phyloP scores from a whole-genome alignment of 1,284 basidiomycete species.

The Mycena citricolor region DNA sequence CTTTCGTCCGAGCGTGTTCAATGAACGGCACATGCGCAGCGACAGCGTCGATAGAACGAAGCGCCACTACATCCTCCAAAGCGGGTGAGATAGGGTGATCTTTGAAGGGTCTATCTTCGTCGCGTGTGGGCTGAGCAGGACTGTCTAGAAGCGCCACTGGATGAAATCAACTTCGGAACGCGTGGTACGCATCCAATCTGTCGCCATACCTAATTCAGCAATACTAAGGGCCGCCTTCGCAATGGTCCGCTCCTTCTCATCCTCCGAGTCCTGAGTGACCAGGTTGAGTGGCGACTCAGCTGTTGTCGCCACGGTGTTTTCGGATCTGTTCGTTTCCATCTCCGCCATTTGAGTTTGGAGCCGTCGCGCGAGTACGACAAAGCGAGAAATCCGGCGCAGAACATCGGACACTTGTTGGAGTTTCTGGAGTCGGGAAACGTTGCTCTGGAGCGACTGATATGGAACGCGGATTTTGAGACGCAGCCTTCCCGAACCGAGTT shows the following conservation, averaged over 20 bases:
- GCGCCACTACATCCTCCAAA: constrained; percentile 39
- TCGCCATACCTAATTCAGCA: constrained; percentile 76
- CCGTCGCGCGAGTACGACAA: constrained; percentile 77
- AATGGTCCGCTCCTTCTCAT: constrained; percentile 81
- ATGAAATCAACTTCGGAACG: neutral
- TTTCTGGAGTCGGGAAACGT: constrained; percentile 72
- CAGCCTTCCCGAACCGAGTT: constrained; percentile 47
- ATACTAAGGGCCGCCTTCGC: constrained; percentile 89
- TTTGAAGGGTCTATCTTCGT: constrained; percentile 16
- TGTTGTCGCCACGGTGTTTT: constrained; percentile 23
- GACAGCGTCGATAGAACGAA: constrained; percentile 73
- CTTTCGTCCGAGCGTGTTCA: constrained; percentile 63
- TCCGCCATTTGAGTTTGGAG: constrained; percentile 80
- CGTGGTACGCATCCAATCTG: neutral
- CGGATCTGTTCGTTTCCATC: constrained; percentile 40
- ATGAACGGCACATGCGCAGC: constrained; percentile 70
- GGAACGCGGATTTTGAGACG: constrained; percentile 83
- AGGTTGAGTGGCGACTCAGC: constrained; percentile 24
- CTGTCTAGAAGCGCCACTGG: constrained; percentile 43
- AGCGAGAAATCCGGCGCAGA: constrained; percentile 79
- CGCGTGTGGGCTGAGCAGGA: constrained; percentile 24
- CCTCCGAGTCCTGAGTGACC: constrained; percentile 49
- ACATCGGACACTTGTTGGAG: constrained; percentile 81
- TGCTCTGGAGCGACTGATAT: constrained; percentile 68
- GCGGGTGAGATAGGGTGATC: constrained; percentile 24